Evolutionary conservation across 495 filamentous ascomycete genomes (phyloP), one percentile per base, ranked within the genome.

Genomic region (Neurospora hispaniola): DNA sequence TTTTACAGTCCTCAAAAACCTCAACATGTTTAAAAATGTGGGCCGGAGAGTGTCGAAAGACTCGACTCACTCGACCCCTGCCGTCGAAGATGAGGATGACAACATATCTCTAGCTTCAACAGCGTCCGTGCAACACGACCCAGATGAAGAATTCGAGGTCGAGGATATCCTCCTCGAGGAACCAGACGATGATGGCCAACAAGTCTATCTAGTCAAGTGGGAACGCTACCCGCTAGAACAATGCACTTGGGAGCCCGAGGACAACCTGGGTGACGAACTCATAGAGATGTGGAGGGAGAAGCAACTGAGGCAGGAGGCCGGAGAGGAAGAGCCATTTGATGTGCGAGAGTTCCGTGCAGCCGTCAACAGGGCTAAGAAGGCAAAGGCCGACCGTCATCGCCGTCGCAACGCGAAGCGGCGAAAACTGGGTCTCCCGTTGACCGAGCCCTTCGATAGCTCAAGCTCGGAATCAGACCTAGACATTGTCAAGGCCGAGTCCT

Each of bases 151-250:
- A 54, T 86, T 82, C 69, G 78, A 78, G 16, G 87, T 89, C 7
- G 83, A 88, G 18, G 78, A 80, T n/a, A 79, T 89, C 62, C 74
- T 86, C 16, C 86, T 87, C 11, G 88, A 93, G 75, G 78, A 81
- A 11, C 74, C 44, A 3, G 73, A 70, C 4, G n/a, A 78, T 0
- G 82, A 87, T 9, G 81, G 79, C 10, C 75, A 78, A 31, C 81
- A 75, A 73, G 73, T 79, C 35, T 94, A 90, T 76, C 83, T 94
- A 3, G 86, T 93, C 42, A 84, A 87, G 73, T 94, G 92, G 92
- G 83, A 83, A 35, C 85, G 82, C n/a, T 94, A 91, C 73, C 80
- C 83, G 1, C 69, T 89, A 10, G 73, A 88, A 14, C 78, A 88
- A 68, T 82, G 86, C 70, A 89, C 86, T 4, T 94, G 91, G 91